Evolutionary conservation across 1,284 basidiomycete genomes (phyloP).

Genomic region (Rhodotorula sp.): DNA sequence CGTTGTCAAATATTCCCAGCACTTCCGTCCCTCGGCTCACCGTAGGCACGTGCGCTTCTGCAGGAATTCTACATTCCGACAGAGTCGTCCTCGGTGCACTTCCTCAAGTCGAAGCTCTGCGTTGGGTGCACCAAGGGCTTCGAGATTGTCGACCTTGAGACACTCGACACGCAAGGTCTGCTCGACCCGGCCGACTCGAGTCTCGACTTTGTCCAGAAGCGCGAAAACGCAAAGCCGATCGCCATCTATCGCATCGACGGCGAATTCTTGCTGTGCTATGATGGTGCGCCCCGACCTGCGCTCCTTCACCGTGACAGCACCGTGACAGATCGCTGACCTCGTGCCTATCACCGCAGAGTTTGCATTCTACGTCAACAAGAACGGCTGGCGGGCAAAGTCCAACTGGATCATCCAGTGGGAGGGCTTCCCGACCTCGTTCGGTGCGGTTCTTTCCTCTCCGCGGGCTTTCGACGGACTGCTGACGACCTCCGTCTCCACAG

Average conservation of each 20-base stretch:
- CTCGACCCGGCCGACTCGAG: slow-evolving; percentile 89
- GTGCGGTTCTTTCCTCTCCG: slow-evolving; percentile 57
- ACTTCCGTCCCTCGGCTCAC: no score
- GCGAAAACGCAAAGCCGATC: slow-evolving; percentile 87
- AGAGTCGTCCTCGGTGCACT: slow-evolving; percentile 94
- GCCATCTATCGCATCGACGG: slow-evolving; percentile 96
- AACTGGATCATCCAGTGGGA: slow-evolving; percentile 98
- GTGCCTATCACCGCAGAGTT: slow-evolving; percentile 65
- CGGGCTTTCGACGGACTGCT: neutral
- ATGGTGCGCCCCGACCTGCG: slow-evolving; percentile 73
- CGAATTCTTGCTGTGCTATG: slow-evolving; percentile 96
- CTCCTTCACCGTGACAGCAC: no score
- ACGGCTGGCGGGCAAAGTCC: slow-evolving; percentile 83
- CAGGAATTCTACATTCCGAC: slow-evolving; percentile 93
- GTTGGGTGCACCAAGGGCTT: slow-evolving; percentile 98
- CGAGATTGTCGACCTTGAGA: slow-evolving; percentile 98
- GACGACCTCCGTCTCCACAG: slow-evolving; percentile 54
- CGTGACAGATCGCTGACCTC: neutral
- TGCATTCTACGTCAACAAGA: slow-evolving; percentile 98
- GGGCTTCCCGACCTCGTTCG: slow-evolving; percentile 88
- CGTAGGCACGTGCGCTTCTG: no score
- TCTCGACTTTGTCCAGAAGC: slow-evolving; percentile 89
- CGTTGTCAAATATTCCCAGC: no score
- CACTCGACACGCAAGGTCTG: slow-evolving; percentile 92
- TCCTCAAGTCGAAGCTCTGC: slow-evolving; percentile 95